Conservation (phyloP, 2,329 filamentous ascomycete genomes). For the Alternaria brassicicola region DNA sequence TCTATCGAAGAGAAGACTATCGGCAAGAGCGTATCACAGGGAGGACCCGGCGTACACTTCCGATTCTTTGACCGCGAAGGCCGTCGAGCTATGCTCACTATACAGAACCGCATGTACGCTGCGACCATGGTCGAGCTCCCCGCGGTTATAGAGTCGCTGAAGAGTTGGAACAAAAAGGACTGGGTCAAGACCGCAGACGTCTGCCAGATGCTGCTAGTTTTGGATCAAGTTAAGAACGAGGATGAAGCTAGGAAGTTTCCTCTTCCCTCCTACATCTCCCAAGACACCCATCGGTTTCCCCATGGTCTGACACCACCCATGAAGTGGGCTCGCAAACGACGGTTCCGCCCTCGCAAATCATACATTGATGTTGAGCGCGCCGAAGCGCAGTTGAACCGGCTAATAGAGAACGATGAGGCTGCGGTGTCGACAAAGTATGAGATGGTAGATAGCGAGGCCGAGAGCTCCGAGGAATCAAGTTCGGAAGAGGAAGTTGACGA, state of each 20-base stretch:
- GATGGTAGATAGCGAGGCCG: slow-evolving; percentile 55
- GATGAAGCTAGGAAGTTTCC: slow-evolving; percentile 58
- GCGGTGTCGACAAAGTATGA: slow-evolving; percentile 65
- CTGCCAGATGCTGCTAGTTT: slow-evolving; percentile 85
- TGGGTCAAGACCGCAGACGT: slow-evolving; percentile 91
- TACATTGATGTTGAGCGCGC: slow-evolving; percentile 85
- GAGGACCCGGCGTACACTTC: slow-evolving; percentile 78
- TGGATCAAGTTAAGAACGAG: slow-evolving; percentile 67
- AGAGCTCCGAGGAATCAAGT: slow-evolving; percentile 50
- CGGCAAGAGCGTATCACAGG: slow-evolving; percentile 66
- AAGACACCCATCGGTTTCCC: slow-evolving; percentile 73
- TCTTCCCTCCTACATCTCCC: slow-evolving; percentile 74
- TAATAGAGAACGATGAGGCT: slow-evolving; percentile 72
- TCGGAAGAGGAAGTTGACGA: slow-evolving; percentile 48
- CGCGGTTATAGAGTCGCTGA: slow-evolving; percentile 88
- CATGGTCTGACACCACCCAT: slow-evolving; percentile 89
- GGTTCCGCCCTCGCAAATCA: slow-evolving; percentile 82
- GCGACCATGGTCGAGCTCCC: slow-evolving; percentile 82
- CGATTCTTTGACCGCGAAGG: slow-evolving; percentile 78
- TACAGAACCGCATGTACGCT: slow-evolving; percentile 74
- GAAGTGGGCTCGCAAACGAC: slow-evolving; percentile 80
- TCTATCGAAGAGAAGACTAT: slow-evolving; percentile 79
- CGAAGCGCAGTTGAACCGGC: slow-evolving; percentile 76
- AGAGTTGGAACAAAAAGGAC: slow-evolving; percentile 85
- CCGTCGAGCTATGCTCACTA: slow-evolving; percentile 72